These are phyloP conservation scores for Trichoderma sp. DNA, from an alignment of 2,329 filamentous ascomycete species.

Conservation along the genomic window DNA sequence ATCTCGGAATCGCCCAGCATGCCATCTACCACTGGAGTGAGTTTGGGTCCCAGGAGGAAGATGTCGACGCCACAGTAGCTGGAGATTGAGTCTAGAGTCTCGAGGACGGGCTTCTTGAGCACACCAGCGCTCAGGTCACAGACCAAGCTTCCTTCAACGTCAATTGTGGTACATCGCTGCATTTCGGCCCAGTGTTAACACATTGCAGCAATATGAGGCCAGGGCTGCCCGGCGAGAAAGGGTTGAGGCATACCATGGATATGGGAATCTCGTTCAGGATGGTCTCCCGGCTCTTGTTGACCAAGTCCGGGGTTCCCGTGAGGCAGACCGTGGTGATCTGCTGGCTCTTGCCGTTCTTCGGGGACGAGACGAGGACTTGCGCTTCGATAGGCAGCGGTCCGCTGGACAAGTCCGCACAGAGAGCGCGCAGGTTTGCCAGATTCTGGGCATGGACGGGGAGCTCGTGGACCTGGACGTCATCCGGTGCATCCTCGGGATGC, in stretches of 20 bases:
- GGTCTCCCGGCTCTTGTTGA: conserved; percentile 85
- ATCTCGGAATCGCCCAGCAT: conserved; percentile 79
- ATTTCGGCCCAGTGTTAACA: conserved; percentile 27
- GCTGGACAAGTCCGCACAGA: conserved; percentile 82
- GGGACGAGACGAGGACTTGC: conserved; percentile 78
- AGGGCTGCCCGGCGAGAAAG: not conserved
- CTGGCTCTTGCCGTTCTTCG: conserved; percentile 67
- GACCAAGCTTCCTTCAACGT: conserved; percentile 88
- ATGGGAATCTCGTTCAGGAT: conserved; percentile 92
- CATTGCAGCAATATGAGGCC: not conserved
- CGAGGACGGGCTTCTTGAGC: conserved; percentile 74
- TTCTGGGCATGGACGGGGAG: conserved; percentile 91
- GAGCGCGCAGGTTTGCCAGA: conserved; percentile 72
- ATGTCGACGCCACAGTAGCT: conserved; percentile 93
- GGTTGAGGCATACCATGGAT: conserved; percentile 70
- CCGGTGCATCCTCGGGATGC: conserved; percentile 82
- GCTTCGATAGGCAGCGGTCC: conserved; percentile 74
- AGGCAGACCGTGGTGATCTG: conserved; percentile 87
- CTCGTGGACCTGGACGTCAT: conserved; percentile 82
- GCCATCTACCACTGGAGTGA: conserved; percentile 74
- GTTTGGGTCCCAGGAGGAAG: conserved; percentile 89
- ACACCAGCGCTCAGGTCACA: conserved; percentile 70
- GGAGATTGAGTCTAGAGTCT: conserved; percentile 85
- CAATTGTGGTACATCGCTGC: conserved; percentile 89
- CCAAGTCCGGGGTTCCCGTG: conserved; percentile 82